Evolutionary conservation across 1,139 yeast genomes (phyloP).

Genomic region (Yamadazyma taylorii): DNA sequence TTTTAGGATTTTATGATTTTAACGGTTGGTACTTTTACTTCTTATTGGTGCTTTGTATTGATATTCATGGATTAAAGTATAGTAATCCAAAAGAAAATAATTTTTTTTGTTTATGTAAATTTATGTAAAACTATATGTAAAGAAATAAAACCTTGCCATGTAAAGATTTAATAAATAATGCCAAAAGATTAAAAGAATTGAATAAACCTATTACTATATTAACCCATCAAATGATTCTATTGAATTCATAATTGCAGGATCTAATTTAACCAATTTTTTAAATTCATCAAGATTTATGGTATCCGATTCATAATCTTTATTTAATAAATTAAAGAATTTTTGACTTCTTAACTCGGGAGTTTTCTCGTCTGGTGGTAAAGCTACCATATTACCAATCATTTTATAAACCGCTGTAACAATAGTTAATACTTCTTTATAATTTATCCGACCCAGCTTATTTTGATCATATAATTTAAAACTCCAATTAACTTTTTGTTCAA

Average conservation of each 20-base stretch:
- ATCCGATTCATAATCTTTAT: constrained; percentile 66
- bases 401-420: constrained; percentile 85
- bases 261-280: constrained; percentile 75
- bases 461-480: constrained; percentile 86
- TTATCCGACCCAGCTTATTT: constrained; percentile 71
- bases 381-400: constrained; percentile 96
- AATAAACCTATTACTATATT: constrained; percentile 36
- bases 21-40: too few species aligned
- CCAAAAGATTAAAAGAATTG: constrained; percentile 1
- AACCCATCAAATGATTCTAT: constrained; percentile 78
- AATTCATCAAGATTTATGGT: constrained; percentile 76
- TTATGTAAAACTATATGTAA: constrained; percentile 3
- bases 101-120: background rate
- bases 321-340: constrained; percentile 74
- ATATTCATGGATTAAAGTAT: too few species aligned
- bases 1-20: too few species aligned
- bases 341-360: constrained; percentile 88
- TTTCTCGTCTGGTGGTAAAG: constrained; percentile 84
- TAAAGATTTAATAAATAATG: background rate
- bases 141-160: background rate
- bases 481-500: constrained; percentile 85
- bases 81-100: background rate
- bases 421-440: constrained; percentile 73
- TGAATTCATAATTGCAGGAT: constrained; percentile 79
- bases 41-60: too few species aligned